Percentiles rank a stretch among this genome's conserved stretches.
Conservation (phyloP, 805 yeast genomes). For the Maudiozyma turicensis region DNA sequence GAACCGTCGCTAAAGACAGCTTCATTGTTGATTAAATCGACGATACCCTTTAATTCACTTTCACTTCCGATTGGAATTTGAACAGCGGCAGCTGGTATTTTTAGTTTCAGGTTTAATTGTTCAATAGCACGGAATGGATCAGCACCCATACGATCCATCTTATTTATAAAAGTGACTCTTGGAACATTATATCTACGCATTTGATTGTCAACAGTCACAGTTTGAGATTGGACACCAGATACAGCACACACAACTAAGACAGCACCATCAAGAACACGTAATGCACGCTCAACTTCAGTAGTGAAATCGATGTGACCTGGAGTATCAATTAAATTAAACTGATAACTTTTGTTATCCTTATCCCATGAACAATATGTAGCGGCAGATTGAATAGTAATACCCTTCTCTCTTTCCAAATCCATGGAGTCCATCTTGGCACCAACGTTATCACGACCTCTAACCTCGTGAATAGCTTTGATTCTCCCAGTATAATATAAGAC, state of each 20-base stretch:
- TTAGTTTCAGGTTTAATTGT: slow-evolving; percentile 78
- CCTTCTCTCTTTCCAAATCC: slow-evolving; percentile 98
- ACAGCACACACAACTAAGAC: slow-evolving; percentile 98
- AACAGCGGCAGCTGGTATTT: slow-evolving; percentile 91
- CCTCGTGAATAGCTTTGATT: slow-evolving; percentile 94
- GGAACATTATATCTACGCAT: slow-evolving; percentile 98
- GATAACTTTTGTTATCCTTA: slow-evolving; percentile 56
- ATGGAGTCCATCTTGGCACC: slow-evolving; percentile 99
- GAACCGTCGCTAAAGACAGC: slow-evolving; percentile 82
- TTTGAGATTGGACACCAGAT: slow-evolving; percentile 95
- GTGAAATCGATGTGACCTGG: slow-evolving; percentile 99
- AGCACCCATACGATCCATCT: slow-evolving; percentile 99
- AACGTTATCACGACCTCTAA: slow-evolving; percentile 91
- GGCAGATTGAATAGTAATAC: slow-evolving; percentile 97
- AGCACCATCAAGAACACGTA: slow-evolving; percentile 96
- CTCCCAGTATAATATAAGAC: slow-evolving; percentile 94
- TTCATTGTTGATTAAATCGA: slow-evolving; percentile 79
- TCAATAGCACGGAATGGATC: slow-evolving; percentile 93
- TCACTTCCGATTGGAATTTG: slow-evolving; percentile 98
- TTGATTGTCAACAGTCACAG: slow-evolving; percentile 97
- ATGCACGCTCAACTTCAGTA: slow-evolving; percentile 97
- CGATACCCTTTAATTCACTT: slow-evolving; percentile 74
- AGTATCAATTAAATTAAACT: slow-evolving; percentile 92
- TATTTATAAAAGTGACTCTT: slow-evolving; percentile 88
- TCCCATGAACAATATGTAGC: slow-evolving; percentile 98